Percentiles rank a stretch among this genome's conserved stretches.
phyloP scores from a whole-genome alignment of 2,329 filamentous ascomycete genomes.

The Paecilomyces niveus region DNA sequence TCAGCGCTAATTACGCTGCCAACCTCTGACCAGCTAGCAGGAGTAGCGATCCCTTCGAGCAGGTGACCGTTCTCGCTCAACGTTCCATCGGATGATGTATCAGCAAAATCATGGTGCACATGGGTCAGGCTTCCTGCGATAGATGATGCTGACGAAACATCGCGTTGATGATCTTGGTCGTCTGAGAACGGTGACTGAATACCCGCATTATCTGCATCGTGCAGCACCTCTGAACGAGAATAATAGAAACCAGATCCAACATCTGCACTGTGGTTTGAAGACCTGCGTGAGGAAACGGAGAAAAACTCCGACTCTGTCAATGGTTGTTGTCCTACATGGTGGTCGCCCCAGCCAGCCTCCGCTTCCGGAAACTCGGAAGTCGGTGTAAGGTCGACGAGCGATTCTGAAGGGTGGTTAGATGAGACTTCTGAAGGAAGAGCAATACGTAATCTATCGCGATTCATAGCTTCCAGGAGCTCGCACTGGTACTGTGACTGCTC shows the following conservation, averaged over 20 bases:
- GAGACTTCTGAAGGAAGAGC: conserved; percentile 23
- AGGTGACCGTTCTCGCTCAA: conserved; percentile 31
- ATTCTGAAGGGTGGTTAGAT: conserved; percentile 35
- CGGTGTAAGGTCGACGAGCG: conserved; percentile 38
- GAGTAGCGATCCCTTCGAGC: conserved; percentile 26
- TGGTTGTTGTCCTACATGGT: conserved; percentile 7
- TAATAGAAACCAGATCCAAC: conserved; percentile 23
- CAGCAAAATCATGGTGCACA: conserved; percentile 23
- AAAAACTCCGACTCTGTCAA: conserved; percentile 17
- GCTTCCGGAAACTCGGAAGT: conserved; percentile 34
- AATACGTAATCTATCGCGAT: conserved; percentile 17
- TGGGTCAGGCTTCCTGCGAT: conserved; percentile 31
- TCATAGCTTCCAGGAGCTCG: conserved; percentile 11
- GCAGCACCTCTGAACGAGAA: conserved; percentile 19
- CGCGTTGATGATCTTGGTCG: conserved; percentile 10
- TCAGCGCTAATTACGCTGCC: conserved; percentile 38
- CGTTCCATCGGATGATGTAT: conserved; percentile 29
- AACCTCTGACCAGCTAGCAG: conserved; percentile 39
- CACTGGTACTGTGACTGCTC: conserved; percentile 8
- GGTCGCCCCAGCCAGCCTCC: conserved; percentile 13
- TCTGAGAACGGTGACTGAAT: conserved; percentile 15
- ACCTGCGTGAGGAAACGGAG: conserved; percentile 13
- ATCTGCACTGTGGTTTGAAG: conserved; percentile 28
- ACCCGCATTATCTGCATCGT: conserved; percentile 12
- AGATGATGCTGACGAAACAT: conserved; percentile 28